phyloP scores from a whole-genome alignment of 176 grass and related monocot species.

The Zea mays region Zm-B73-REFERENCE-NAM-5.0 NC_050098.1:192475001-192475500 shows the following conservation, averaged over 20 bases:
- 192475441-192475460: conserved; percentile 11
- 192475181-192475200: background rate
- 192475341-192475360: conserved; percentile 86
- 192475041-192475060: background rate
- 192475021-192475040: background rate
- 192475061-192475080: too few species aligned
- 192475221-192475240: background rate
- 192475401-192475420: background rate
- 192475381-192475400: background rate
- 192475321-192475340: conserved; percentile 71
- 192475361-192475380: conserved; percentile 93
- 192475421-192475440: background rate
- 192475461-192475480: background rate
- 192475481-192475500: conserved; percentile 29
- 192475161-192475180: too few species aligned
- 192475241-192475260: conserved; percentile 8
- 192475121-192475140: too few species aligned
- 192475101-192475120: too few species aligned
- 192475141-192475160: too few species aligned
- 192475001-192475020: conserved; percentile 66
- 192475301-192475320: conserved; percentile 75
- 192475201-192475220: background rate
- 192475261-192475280: conserved; percentile 85
- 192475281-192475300: conserved; percentile 64
- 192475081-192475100: too few species aligned